Evolutionary conservation across 1,284 basidiomycete species (phyloP), one percentile per base, ranked within the genome.

Genomic region (Ceratobasidium theobromae): DNA sequence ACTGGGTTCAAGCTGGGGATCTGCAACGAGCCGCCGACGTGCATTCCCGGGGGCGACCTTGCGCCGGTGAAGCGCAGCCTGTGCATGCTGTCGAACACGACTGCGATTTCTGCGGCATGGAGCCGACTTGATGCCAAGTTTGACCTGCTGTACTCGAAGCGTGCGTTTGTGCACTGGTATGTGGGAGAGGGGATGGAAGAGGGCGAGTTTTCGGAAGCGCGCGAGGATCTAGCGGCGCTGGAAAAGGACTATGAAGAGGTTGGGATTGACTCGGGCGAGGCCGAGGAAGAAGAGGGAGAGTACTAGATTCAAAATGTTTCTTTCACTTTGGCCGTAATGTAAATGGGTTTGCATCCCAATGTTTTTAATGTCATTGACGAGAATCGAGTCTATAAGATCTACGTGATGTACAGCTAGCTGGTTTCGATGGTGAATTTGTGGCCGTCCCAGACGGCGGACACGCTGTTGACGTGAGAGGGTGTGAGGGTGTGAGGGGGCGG

Each of bases 171-270:
- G 51, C 88, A 94, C 81, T 91, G 93, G 91, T 96, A 95, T 73
- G 92, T 94, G 70, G 95, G 95, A 72, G 95, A 97, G 79, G 95
- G 95, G 79, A 98, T 98, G 95, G 95, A 98, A 78, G 95, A 98
- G 52, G 95, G 95, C 76, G 95, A 98, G 80, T 96, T 98, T 80
- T 94, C 91, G 51, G 95, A 98, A 81, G 95, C 95, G 21, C 91
- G 95, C 72, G 95, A 98, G 80, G 95, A 98, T 78, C 86, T 97
- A 68, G 95, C 95, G 43, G 95, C 95, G 11, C 86, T 98, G 69
- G 95, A 97, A 83, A 96, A 96, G 80, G 93, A 95, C 74, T 95
- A 95, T 75, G 91, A 95, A 77, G 93, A 95, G 78, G 94, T 82
- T 68, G 80, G 79, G 71, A 75, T 79, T 64, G 79, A 81, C 75